Percentiles rank a stretch among this genome's conserved stretches.
Conservation (phyloP, 768 basidiomycete species). For the Podaxis sp. region DNA sequence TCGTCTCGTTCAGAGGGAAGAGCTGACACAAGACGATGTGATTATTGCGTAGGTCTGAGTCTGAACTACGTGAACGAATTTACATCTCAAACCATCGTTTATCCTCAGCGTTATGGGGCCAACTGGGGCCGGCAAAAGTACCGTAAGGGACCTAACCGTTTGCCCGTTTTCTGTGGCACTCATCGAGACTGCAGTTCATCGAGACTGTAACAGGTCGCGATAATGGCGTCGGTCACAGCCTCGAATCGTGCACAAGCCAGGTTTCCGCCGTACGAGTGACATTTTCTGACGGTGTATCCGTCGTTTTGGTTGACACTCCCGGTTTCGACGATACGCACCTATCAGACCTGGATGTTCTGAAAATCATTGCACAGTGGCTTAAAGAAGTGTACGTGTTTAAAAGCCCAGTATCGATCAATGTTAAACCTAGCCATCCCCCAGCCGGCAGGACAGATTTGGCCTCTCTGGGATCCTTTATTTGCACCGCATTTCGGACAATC, state of each 20-base stretch:
- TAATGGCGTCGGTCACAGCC: neutral
- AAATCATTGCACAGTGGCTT: neutral
- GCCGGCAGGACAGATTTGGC: neutral
- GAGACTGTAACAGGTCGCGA: neutral
- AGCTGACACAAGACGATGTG: no score
- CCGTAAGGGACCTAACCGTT: neutral
- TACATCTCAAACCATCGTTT: no score
- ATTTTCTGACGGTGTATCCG: neutral
- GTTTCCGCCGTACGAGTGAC: neutral
- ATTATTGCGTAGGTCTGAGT: no score
- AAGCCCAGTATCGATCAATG: neutral
- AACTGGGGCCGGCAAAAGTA: neutral
- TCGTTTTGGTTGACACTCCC: neutral
- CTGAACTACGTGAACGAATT: no score
- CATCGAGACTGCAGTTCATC: neutral
- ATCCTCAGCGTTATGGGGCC: neutral
- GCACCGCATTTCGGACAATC: slow-evolving; percentile 12
- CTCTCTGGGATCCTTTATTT: slow-evolving; percentile 16
- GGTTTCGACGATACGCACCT: neutral
- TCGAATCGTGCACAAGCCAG: neutral
- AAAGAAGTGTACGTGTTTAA: neutral
- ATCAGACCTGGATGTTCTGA: neutral
- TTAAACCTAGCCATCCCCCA: neutral
- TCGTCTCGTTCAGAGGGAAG: no score
- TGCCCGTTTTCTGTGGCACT: neutral